phyloP scores from a whole-genome alignment of 1,284 basidiomycete genomes.

The Heliocybe sulcata region DNA sequence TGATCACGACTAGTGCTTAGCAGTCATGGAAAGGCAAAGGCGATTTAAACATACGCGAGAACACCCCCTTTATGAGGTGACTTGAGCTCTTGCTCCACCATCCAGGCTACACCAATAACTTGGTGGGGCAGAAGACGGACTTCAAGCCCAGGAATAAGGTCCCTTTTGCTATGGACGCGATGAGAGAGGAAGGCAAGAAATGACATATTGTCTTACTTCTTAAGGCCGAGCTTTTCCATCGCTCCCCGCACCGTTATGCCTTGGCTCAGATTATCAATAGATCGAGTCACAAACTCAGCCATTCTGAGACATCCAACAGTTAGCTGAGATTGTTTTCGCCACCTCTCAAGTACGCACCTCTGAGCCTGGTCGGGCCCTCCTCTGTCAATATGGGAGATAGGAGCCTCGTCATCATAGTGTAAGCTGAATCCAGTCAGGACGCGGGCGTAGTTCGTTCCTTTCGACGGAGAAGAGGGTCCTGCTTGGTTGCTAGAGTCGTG shows the following conservation, averaged over 20 bases:
- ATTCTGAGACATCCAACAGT: conserved; percentile 26
- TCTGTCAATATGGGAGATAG: not conserved
- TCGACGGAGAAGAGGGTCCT: not conserved
- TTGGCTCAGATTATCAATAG: conserved; percentile 47
- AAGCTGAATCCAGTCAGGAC: not conserved
- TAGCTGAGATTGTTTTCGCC: not conserved
- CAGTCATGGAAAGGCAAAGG: not conserved
- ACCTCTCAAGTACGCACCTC: not conserved
- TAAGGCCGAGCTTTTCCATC: conserved; percentile 41
- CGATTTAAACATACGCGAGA: conserved; percentile 45
- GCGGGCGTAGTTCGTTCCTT: not conserved
- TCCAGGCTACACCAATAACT: conserved; percentile 68
- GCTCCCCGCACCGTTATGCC: conserved; percentile 42
- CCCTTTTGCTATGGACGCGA: conserved; percentile 29
- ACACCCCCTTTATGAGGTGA: conserved; percentile 58
- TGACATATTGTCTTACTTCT: conserved; percentile 26
- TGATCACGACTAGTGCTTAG: conserved; percentile 16
- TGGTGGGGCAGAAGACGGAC: conserved; percentile 67
- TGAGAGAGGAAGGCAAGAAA: not conserved
- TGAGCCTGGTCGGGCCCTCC: conserved; percentile 1
- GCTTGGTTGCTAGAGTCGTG: not conserved
- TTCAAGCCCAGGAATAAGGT: conserved; percentile 53
- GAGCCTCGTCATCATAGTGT: not conserved
- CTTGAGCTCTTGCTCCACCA: conserved; percentile 46
- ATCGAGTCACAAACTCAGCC: conserved; percentile 50